Percentiles rank a stretch among this genome's conserved stretches.
Evolutionary conservation across 805 yeast species (phyloP).

Genomic region (Clavispora phyllophila): DNA sequence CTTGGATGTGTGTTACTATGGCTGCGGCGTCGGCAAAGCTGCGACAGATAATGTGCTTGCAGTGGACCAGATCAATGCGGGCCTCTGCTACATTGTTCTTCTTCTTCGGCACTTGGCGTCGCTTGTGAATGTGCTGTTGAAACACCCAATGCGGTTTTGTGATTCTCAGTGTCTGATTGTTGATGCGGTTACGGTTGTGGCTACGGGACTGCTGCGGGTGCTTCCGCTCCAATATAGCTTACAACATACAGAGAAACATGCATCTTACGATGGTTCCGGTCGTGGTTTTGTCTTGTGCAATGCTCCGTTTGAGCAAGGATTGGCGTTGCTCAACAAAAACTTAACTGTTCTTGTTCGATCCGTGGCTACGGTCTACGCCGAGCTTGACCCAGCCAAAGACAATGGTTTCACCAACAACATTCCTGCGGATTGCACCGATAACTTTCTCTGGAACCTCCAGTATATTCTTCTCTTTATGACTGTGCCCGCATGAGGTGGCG

Average conservation of each 20-base stretch:
- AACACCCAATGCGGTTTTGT: constrained; percentile 22
- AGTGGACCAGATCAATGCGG: constrained; percentile 25
- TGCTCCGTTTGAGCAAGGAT: constrained; percentile 28
- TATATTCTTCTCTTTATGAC: constrained; percentile 32
- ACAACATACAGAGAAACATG: constrained; percentile 15
- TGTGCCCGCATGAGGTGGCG: too few relatives aligned
- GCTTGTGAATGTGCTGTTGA: constrained; percentile 21
- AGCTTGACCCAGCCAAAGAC: constrained; percentile 4
- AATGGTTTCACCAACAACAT: constrained; percentile 15
- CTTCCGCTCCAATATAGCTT: constrained; percentile 29
- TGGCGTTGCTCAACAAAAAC: constrained; percentile 28
- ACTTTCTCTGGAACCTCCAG: constrained; percentile 37
- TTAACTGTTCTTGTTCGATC: constrained; percentile 21
- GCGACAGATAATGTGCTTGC: not conserved
- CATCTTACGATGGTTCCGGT: constrained; percentile 2
- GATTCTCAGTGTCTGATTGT: constrained; percentile 20
- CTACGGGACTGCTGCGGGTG: constrained; percentile 3
- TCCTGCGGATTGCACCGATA: constrained; percentile 37
- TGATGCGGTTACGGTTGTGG: constrained; percentile 15
- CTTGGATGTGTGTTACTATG: constrained; percentile 26
- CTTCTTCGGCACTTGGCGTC: constrained; percentile 21
- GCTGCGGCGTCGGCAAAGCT: constrained; percentile 1
- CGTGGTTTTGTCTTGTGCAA: constrained; percentile 12
- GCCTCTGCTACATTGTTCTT: constrained; percentile 26
- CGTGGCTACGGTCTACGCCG: constrained; percentile 14